phyloP scores from a whole-genome alignment of 768 basidiomycete species.

The Macrolepiota albuminosa region DNA sequence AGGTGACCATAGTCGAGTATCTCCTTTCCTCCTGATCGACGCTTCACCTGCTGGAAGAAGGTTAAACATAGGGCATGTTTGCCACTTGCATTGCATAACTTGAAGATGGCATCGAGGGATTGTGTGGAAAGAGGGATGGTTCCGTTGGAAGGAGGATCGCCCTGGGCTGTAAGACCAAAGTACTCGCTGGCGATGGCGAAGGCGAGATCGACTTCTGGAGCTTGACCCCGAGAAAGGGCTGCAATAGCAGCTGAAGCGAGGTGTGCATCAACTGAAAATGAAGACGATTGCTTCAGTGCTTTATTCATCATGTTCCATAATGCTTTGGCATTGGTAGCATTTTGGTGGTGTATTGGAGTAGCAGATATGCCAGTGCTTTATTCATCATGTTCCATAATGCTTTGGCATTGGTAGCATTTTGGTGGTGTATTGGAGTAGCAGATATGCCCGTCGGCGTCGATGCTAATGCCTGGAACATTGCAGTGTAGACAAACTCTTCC shows the following conservation, averaged over 20 bases:
- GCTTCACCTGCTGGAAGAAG: constrained; percentile 57
- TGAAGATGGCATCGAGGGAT: constrained; percentile 50
- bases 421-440: constrained; percentile 19
- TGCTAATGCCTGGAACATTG: constrained; percentile 54
- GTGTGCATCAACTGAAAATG: constrained; percentile 49
- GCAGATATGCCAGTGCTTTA: constrained; percentile 29
- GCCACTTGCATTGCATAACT: constrained; percentile 46
- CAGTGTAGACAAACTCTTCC: constrained; percentile 55
- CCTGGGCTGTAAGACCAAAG: constrained; percentile 52
- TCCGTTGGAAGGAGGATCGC: constrained; percentile 33
- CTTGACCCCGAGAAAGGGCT: constrained; percentile 50
- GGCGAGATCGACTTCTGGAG: constrained; percentile 60
- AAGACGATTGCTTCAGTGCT: constrained; percentile 36
- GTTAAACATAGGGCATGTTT: constrained; percentile 46
- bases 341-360: constrained; percentile 27
- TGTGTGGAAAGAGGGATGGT: constrained; percentile 38
- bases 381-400: constrained; percentile 66
- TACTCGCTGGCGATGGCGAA: constrained; percentile 60
- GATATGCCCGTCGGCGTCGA: constrained; percentile 23
- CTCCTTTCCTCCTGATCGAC: constrained; percentile 35
- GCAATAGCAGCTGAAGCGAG: constrained; percentile 48
- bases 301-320: constrained; percentile 68
- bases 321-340: constrained; percentile 62
- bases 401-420: constrained; percentile 63
- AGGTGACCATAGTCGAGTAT: constrained; percentile 52